These are phyloP conservation scores for Nadsonia starkeyi-henricii DNA, from an alignment of 1,139 yeast genomes.

Conservation along the genomic window DNA sequence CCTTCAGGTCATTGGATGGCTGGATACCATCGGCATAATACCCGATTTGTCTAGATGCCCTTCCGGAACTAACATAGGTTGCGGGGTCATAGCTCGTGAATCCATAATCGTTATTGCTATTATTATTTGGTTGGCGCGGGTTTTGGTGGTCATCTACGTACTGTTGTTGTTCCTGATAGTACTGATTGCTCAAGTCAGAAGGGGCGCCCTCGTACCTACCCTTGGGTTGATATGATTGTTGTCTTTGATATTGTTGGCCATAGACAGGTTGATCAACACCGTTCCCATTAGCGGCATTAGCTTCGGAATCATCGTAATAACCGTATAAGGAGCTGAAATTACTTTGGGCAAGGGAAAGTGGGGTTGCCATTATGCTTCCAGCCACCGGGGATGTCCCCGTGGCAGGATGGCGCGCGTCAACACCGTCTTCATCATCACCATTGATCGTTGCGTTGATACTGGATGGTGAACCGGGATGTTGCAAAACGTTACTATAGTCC, in stretches of 20 bases:
- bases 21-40: not conserved
- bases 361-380: not conserved
- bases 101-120: not conserved
- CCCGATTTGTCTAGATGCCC: not conserved
- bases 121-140: too few relatives aligned
- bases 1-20: constrained; percentile 11
- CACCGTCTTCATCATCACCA: not conserved
- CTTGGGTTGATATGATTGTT: too few relatives aligned
- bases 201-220: too few relatives aligned
- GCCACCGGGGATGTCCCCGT: not conserved
- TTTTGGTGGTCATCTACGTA: too few relatives aligned
- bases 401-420: not conserved
- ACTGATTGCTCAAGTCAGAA: too few relatives aligned
- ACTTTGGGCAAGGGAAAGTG: not conserved
- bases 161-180: too few relatives aligned
- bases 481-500: not conserved
- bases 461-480: not conserved
- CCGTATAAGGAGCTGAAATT: not conserved
- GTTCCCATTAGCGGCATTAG: not conserved
- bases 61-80: not conserved
- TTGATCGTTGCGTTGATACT: not conserved
- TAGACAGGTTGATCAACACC: too few relatives aligned
- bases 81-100: not conserved
- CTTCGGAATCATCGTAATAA: not conserved
- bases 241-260: too few relatives aligned